Evolutionary conservation across 2,329 filamentous ascomycete species (phyloP).

Genomic region (Penicillium sclerotigenum): DNA sequence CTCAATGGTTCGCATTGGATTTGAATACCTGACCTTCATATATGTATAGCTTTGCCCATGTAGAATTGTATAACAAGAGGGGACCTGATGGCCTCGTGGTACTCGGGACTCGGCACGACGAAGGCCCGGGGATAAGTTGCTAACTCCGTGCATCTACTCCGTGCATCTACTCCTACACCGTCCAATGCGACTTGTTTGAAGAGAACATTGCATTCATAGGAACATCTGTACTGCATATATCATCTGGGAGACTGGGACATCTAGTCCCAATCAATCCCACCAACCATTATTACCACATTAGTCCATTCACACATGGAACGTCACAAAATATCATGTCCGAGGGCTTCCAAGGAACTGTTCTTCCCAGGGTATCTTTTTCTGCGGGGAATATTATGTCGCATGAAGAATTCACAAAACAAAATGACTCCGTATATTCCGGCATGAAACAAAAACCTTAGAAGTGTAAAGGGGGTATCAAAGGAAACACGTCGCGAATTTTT

Average conservation of each 20-base stretch:
- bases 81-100: neutral
- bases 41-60: neutral
- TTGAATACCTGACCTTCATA: neutral
- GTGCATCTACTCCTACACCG: neutral
- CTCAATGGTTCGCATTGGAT: neutral
- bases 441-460: constrained; percentile 7
- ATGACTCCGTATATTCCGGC: neutral
- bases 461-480: constrained; percentile 19
- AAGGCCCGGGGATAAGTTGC: neutral
- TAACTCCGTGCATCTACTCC: neutral
- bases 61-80: neutral
- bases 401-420: neutral
- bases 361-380: neutral
- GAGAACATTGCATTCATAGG: neutral
- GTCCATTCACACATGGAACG: neutral
- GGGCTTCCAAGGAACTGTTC: neutral
- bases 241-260: neutral
- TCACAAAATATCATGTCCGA: neutral
- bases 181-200: neutral
- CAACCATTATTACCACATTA: constrained; percentile 6
- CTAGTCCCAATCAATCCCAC: neutral
- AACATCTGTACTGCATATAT: neutral
- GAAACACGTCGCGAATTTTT: constrained; percentile 7
- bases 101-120: neutral
- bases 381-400: neutral